These are phyloP conservation scores for Psilocybe tampanensis DNA, from an alignment of 768 basidiomycete species.

Conservation along the genomic window DNA sequence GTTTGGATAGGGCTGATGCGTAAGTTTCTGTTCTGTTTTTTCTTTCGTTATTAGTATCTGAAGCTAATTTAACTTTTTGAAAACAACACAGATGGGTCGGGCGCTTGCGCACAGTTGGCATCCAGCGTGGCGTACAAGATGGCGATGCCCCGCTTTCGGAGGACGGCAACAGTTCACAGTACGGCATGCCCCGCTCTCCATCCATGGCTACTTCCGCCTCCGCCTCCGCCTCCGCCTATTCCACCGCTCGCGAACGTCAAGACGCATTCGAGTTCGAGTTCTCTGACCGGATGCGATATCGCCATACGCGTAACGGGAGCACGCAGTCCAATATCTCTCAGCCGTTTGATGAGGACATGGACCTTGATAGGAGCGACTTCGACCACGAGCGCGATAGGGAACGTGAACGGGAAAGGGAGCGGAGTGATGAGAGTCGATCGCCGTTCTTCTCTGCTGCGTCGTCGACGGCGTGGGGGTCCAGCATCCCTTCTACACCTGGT, in stretches of 20 bases:
- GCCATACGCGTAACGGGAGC: constrained; percentile 3
- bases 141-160: constrained; percentile 17
- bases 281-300: constrained; percentile 2
- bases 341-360: not conserved
- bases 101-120: constrained; percentile 73
- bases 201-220: not conserved
- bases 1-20: constrained; percentile 85
- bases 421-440: not conserved
- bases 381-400: not conserved
- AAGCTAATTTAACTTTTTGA: constrained; percentile 12
- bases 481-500: constrained; percentile 7
- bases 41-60: constrained; percentile 4
- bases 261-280: constrained; percentile 4
- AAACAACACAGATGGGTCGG: constrained; percentile 83
- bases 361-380: not conserved
- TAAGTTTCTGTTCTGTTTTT: constrained; percentile 52
- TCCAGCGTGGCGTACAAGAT: constrained; percentile 53
- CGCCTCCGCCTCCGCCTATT: not conserved
- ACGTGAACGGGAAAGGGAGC: not conserved
- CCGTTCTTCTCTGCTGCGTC: constrained; percentile 6
- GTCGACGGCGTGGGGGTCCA: constrained; percentile 6
- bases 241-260: not conserved
- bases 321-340: not conserved
- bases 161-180: not conserved
- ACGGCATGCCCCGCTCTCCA: not conserved